Base-by-base conservation (phyloP, 805 yeast genomes). In the Candida berthetii region DNA sequence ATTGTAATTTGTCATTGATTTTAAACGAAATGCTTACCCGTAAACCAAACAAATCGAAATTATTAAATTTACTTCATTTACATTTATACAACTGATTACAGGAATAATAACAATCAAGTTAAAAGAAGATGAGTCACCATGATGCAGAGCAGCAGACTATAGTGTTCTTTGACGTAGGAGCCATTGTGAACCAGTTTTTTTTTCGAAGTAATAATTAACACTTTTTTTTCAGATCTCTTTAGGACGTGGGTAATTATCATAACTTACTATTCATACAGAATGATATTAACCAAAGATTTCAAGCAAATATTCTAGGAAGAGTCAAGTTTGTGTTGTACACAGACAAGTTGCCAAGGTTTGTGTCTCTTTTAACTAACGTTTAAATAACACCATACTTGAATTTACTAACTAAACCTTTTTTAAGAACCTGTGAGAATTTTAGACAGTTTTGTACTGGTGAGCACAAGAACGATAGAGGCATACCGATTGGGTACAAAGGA, bases 391-490 rank as follows among this genome's bases (percentile, higher is more conserved):
- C n/a, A n/a, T n/a, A n/a, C n/a, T n/a, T n/a, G n/a, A n/a, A n/a
- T n/a, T n/a, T n/a, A n/a, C n/a, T n/a, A n/a, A n/a, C n/a, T n/a
- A n/a, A 24, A 17, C 18, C 31, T n/a, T 25, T 17, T 20, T 31
- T 34, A 15, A 54, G 55, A 42, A 74, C 80, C 0, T 46, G 65
- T 16, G 80, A 74, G 46, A 74, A 74, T 51, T 73, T 74, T 50
- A 58, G 80, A 24, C 78, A 72, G 48, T 66, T 72, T 42, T 74
- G 78, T 50, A 73, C 77, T 0, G 78, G 78, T 7, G 78, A 73
- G 44, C 60, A 61, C 48, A 48, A 61, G 18, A 61, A 63, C 38
- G 61, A 62, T 38, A 53, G 60, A 36, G 60, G 62, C 2, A 46
- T 53, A 6, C 74, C 78, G 1, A 55, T 66, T 7, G 78, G 78